Conservation (phyloP, 2,329 filamentous ascomycete genomes). For the Trichoderma harzianum region DNA sequence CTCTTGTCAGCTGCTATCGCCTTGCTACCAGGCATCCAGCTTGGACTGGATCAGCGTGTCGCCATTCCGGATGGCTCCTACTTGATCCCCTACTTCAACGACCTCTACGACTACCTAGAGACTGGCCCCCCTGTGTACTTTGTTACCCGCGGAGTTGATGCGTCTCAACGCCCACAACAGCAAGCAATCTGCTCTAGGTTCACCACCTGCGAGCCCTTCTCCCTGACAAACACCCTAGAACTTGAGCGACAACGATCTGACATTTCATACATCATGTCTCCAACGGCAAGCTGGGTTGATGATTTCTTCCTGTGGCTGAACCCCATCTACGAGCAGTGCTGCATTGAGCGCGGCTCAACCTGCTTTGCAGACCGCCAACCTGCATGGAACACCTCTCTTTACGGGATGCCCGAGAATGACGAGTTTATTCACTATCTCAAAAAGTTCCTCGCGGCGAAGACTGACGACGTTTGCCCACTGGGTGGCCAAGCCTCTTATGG, state of each 20-base stretch:
- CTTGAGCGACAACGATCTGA: conserved; percentile 88
- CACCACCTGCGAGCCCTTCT: conserved; percentile 79
- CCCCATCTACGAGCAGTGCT: conserved; percentile 69
- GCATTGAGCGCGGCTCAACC: conserved; percentile 63
- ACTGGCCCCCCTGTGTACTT: conserved; percentile 95
- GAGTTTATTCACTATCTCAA: conserved; percentile 86
- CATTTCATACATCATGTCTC: conserved; percentile 81
- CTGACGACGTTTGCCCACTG: conserved; percentile 79
- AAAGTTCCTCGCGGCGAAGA: conserved; percentile 78
- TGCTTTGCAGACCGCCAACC: conserved; percentile 79
- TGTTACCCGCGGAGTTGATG: conserved; percentile 77
- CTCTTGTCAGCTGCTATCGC: conserved; percentile 83
- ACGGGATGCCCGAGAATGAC: conserved; percentile 87
- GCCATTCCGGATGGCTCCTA: conserved; percentile 93
- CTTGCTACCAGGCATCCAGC: conserved; percentile 75
- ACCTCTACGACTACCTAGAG: conserved; percentile 88
- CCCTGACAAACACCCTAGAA: conserved; percentile 85
- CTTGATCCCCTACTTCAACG: conserved; percentile 93
- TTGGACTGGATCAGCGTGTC: conserved; percentile 91
- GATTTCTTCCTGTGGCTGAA: conserved; percentile 98
- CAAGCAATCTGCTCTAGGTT: conserved; percentile 88
- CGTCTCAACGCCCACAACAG: conserved; percentile 71
- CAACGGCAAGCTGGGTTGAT: conserved; percentile 93
- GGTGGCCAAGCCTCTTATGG: conserved; percentile 87
- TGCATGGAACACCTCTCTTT: conserved; percentile 83